These are phyloP conservation scores for Coprinopsis strossmayeri DNA, from an alignment of 768 basidiomycete genomes.

Conservation along the genomic window DNA sequence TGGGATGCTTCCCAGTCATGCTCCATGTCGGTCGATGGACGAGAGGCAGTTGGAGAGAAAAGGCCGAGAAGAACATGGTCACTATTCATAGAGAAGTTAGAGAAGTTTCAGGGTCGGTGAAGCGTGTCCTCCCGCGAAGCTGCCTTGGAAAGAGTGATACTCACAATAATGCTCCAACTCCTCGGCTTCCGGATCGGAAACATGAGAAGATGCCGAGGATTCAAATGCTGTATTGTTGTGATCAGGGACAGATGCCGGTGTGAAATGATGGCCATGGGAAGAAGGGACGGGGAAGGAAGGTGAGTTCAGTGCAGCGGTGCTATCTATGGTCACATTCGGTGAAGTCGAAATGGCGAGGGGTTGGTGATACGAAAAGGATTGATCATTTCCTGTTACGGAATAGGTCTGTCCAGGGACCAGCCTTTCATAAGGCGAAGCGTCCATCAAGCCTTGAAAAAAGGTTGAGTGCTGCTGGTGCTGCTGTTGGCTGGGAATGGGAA, in stretches of 20 bases:
- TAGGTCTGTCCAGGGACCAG: constrained; percentile 26
- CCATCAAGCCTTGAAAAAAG: too few species aligned
- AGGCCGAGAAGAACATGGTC: constrained; percentile 48
- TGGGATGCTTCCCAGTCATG: constrained; percentile 38
- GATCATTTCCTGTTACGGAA: constrained; percentile 23
- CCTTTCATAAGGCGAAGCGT: too few species aligned
- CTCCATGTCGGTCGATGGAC: constrained; percentile 52
- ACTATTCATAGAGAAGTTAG: constrained; percentile 23
- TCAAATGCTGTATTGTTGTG: constrained; percentile 16
- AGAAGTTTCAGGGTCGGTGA: neutral
- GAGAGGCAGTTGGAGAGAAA: constrained; percentile 47
- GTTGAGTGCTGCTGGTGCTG: too few species aligned
- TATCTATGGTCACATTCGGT: neutral
- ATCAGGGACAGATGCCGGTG: constrained; percentile 1
- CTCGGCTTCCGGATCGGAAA: constrained; percentile 28
- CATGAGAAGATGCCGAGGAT: constrained; percentile 23
- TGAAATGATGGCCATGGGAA: constrained; percentile 6
- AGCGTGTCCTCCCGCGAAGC: too few species aligned
- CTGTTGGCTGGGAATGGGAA: constrained; percentile 12
- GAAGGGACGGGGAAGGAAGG: constrained; percentile 4
- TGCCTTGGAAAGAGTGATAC: too few species aligned
- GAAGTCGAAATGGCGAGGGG: neutral
- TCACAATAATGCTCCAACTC: constrained; percentile 55
- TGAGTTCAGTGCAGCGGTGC: neutral
- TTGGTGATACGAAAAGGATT: constrained; percentile 16